These are phyloP conservation scores for Zychaea mexicana DNA, from an alignment of 371 early-diverging fungal genomes.

Conservation along the genomic window DNA sequence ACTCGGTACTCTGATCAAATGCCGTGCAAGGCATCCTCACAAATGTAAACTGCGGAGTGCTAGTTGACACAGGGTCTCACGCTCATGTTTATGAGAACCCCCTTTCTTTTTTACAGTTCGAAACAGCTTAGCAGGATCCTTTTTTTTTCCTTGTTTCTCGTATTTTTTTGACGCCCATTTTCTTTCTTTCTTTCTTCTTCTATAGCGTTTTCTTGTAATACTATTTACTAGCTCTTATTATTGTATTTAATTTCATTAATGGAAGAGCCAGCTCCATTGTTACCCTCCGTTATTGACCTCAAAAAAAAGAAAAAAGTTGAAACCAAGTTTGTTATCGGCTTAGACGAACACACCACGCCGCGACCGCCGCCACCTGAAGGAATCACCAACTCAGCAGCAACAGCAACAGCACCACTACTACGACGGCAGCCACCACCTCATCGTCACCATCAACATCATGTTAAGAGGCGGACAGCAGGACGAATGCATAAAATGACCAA, in stretches of 20 bases:
- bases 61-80: background rate
- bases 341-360: background rate
- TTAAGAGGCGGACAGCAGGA: slow-evolving; percentile 6
- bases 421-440: slow-evolving; percentile 7
- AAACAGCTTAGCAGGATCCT: background rate
- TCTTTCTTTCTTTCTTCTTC: background rate
- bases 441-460: slow-evolving; percentile 18
- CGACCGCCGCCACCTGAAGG: slow-evolving; percentile 7
- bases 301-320: background rate
- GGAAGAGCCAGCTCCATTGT: background rate
- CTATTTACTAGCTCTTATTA: no score
- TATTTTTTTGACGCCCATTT: background rate
- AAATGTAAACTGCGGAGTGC: no score
- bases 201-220: no score
- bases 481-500: slow-evolving; percentile 2
- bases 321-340: slow-evolving; percentile 2
- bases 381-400: slow-evolving; percentile 1
- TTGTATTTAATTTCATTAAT: background rate
- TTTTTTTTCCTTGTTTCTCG: background rate
- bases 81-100: background rate
- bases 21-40: no score
- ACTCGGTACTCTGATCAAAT: no score
- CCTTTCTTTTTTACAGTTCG: background rate
- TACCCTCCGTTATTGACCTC: background rate
- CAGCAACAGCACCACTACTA: background rate